Evolutionary conservation across 306 rosid genomes (phyloP).

Genomic region (peach (Prunus persica)): DNA sequence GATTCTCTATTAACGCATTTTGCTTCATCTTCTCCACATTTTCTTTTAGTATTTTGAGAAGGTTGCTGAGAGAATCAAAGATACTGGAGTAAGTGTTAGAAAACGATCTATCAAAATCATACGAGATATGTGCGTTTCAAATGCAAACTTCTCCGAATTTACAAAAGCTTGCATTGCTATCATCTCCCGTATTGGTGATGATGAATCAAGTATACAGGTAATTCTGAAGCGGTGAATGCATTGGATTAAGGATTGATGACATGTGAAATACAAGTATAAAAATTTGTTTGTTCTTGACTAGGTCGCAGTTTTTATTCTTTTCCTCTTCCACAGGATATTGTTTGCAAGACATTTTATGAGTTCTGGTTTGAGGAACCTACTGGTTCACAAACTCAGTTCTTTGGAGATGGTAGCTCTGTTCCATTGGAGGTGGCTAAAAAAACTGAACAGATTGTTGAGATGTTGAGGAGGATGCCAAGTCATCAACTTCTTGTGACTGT

Average conservation of each 20-base stretch:
- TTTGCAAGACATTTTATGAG: conserved; percentile 93
- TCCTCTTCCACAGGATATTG: conserved; percentile 71
- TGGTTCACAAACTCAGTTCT: conserved; percentile 58
- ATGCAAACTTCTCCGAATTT: conserved; percentile 74
- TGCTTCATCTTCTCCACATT: conserved; percentile 4
- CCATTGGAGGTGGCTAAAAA: conserved; percentile 84
- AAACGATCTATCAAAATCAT: conserved; percentile 96
- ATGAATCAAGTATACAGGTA: conserved; percentile 96
- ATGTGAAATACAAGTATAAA: neutral
- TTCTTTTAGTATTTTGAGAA: conserved; percentile 85
- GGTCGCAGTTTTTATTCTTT: conserved; percentile 18
- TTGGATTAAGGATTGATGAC: neutral
- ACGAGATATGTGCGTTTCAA: conserved; percentile 94
- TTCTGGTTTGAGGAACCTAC: conserved; percentile 99
- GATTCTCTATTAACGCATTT: neutral
- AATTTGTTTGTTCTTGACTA: conserved; percentile 4
- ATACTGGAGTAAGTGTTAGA: conserved; percentile 95
- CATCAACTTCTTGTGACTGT: conserved; percentile 81
- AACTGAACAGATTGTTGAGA: conserved; percentile 94
- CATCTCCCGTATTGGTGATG: conserved; percentile 85
- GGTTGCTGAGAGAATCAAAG: conserved; percentile 91
- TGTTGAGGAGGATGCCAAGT: conserved; percentile 78
- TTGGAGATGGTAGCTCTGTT: conserved; percentile 85
- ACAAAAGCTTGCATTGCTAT: conserved; percentile 89
- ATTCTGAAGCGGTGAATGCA: conserved; percentile 8